Percentiles rank a stretch among this genome's conserved stretches.
These are phyloP conservation scores for Zoysia japonica DNA, from an alignment of 176 grass and related monocot species.

Conservation along the genomic window DNA sequence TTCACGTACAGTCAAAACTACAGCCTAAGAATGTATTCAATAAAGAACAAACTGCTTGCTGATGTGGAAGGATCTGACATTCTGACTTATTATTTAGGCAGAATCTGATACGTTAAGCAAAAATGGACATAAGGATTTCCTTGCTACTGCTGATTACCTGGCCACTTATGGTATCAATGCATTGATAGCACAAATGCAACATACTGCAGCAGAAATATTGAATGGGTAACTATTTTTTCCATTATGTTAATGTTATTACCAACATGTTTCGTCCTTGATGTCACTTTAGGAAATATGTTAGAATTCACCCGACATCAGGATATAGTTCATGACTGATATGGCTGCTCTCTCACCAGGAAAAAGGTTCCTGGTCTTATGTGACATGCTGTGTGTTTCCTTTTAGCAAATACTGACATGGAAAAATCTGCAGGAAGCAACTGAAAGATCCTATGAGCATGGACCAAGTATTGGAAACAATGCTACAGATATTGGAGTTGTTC, in stretches of 20 bases:
- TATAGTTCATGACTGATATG: not conserved
- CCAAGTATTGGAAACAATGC: constrained; percentile 62
- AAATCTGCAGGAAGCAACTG: constrained; percentile 81
- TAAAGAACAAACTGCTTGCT: constrained; percentile 16
- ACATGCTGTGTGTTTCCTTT: not conserved
- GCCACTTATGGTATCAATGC: constrained; percentile 71
- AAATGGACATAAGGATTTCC: constrained; percentile 70
- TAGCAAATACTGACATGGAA: constrained; percentile 11
- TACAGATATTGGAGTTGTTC: constrained; percentile 76
- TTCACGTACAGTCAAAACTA: constrained; percentile 7
- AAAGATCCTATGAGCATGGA: constrained; percentile 77
- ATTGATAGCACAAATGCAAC: constrained; percentile 69
- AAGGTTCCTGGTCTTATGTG: not conserved
- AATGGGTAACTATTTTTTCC: constrained; percentile 76
- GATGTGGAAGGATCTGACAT: constrained; percentile 30
- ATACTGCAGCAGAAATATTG: constrained; percentile 66
- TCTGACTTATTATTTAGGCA: constrained; percentile 50
- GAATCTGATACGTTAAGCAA: constrained; percentile 61
- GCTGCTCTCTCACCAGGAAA: not conserved
- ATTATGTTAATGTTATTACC: not conserved
- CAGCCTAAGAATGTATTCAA: not conserved
- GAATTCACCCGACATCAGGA: not conserved
- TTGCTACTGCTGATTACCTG: constrained; percentile 86
- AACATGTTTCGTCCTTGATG: not conserved
- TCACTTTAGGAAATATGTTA: not conserved